Evolutionary conservation across 2,329 filamentous ascomycete species (phyloP).

Genomic region (Xylaria sp.): DNA sequence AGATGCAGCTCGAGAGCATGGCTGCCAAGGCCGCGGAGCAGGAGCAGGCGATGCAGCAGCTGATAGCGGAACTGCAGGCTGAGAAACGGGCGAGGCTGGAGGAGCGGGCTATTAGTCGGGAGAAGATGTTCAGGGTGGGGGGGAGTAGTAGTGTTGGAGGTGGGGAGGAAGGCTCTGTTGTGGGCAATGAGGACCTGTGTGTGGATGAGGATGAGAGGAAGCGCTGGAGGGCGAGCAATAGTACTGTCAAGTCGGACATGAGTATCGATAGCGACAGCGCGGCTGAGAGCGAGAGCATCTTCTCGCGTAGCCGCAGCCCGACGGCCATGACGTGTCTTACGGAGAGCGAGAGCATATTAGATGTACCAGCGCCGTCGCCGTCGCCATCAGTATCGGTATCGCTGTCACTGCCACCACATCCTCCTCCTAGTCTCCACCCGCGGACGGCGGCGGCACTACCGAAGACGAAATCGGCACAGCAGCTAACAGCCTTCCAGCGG

Average conservation of each 20-base stretch:
- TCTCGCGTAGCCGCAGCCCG: conserved; percentile 70
- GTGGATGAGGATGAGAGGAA: conserved; percentile 62
- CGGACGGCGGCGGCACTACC: conserved; percentile 33
- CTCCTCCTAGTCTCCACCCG: conserved; percentile 30
- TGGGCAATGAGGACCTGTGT: conserved; percentile 63
- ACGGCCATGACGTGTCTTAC: conserved; percentile 56
- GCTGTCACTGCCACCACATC: background rate
- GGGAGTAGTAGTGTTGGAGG: background rate
- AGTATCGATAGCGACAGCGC: conserved; percentile 63
- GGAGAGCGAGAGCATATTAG: conserved; percentile 41
- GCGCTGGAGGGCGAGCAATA: conserved; percentile 57
- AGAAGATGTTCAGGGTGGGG: conserved; percentile 41
- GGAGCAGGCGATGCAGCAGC: conserved; percentile 61
- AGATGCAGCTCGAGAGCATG: conserved; percentile 70
- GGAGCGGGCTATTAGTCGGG: conserved; percentile 50
- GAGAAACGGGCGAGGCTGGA: conserved; percentile 62
- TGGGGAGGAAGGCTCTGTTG: conserved; percentile 54
- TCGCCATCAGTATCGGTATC: background rate
- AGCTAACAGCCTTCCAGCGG: conserved; percentile 61
- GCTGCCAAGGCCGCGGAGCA: conserved; percentile 64
- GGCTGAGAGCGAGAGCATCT: conserved; percentile 64
- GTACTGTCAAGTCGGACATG: conserved; percentile 56
- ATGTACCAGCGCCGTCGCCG: conserved; percentile 22
- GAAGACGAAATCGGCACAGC: conserved; percentile 49
- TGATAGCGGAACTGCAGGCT: conserved; percentile 62